Base-by-base conservation (phyloP, 768 basidiomycete genomes). In the Roridomyces roridus region DNA sequence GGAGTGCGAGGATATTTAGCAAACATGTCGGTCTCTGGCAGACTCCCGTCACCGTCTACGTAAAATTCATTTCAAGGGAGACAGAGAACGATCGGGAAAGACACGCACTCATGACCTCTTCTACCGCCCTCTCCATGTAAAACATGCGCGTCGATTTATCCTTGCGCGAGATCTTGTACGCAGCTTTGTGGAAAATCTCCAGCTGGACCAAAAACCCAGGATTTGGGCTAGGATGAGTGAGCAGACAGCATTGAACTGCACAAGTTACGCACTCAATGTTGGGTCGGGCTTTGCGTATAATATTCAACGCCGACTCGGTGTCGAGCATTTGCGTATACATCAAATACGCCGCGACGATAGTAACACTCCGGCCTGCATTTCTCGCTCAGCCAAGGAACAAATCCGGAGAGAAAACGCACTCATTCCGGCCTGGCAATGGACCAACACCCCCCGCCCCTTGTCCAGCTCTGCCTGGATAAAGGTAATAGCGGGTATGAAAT, bases 401-500 rank as follows among this genome's bases (percentile, higher is more conserved):
- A 26, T 8, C 36, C 5, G 42, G 41, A 61, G 12, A 20, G 12
- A 43, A 59, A 5, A 82, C 90, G 69, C 72, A 92, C 92, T 93
- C 72, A 93, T 80, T 23, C 95, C 95, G 21, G 92, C 93, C 55
- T 92, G 88, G 68, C 95, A 96, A 71, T 97, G 95, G 0, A 97
- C 91, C 18, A 96, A 75, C 2, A 98, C 88, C 1, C 89, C 88
- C 26, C 87, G 76, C 0, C 83, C 86, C 65, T 89, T 90, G 68
- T 87, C 82, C 3, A 95, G 72, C 63, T 94, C 90, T 12, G 82
- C 80, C 59, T 91, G 81, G 41, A 97, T 94, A 74, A 94, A 95
- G 5, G 87, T 84, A 51, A 95, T 92, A 3, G 88, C 84, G 1
- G 89, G 85, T 11, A 92, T 74, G 57, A 97, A 78, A 65, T 94